Evolutionary conservation across 352 stramenopile species (phyloP), one percentile per base, ranked within the genome.

Genomic region (Globisporangium nagaii): DNA sequence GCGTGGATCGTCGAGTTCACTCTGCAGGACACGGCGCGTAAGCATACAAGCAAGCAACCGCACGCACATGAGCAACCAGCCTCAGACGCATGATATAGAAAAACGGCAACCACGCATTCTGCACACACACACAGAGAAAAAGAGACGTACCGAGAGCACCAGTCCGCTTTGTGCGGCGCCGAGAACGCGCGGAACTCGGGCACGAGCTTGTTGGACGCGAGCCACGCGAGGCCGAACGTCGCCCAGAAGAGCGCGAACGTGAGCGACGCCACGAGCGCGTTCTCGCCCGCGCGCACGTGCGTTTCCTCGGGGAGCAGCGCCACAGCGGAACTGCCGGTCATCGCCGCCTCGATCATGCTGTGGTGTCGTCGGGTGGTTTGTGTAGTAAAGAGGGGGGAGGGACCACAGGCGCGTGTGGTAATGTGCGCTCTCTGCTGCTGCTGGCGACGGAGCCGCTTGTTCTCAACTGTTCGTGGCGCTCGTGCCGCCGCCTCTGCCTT

Each of bases 1-100:
- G 82, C 79, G 60, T 92, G 82, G 44, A 92, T 73, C 11, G 79
- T 92, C 55, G 79, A 92, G 59, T 90, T 92, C 27, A 92, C 74
- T 58, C 81, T 91, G 64, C 35, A 48, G 31, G n/a, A 15, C 17
- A 55, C 7, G 39, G 12, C 28, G 9, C 46, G 63, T 8, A 42
- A 32, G n/a, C 30, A 62, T 28, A n/a, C 32, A 28, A 32, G 32
- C 22, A 54, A 42, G 22, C 2, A 25, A 37, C 4, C 12, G 9
- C 9, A 12, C 13, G 10, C 19, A 43, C n/a, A 43, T 15, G 9
- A 44, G 9, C 39, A 28, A 39, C 2, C 34, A 19, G 34, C n/a
- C n/a, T n/a, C n/a, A n/a, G n/a, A n/a, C n/a, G n/a, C n/a, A n/a
- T n/a, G n/a, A n/a, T n/a, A n/a, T n/a, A n/a, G n/a, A n/a, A n/a